Percentiles rank a stretch among this genome's conserved stretches.
Evolutionary conservation across 2,329 filamentous ascomycete species (phyloP).

Genomic region (Simplicillium aogashimaense): DNA sequence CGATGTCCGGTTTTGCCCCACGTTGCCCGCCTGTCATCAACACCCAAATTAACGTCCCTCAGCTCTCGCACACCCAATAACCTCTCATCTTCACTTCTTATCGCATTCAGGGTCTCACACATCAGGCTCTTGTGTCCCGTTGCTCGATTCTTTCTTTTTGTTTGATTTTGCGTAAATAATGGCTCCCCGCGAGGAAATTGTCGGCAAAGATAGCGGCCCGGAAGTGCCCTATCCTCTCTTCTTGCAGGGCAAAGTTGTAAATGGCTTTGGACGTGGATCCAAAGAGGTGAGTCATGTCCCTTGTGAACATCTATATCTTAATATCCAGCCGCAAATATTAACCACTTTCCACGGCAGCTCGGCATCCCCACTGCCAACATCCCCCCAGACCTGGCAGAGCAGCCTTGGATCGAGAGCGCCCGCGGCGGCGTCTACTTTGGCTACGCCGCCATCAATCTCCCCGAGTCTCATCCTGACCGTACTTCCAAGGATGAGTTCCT

Average conservation of each 20-base stretch:
- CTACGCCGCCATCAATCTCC: constrained; percentile 65
- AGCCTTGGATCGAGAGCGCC: constrained; percentile 52
- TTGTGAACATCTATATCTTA: not conserved
- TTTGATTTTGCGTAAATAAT: constrained; percentile 9
- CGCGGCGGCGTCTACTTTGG: constrained; percentile 88
- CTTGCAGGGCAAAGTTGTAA: constrained; percentile 79
- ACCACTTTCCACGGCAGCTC: constrained; percentile 42
- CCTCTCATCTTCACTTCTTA: no score
- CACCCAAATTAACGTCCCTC: no score
- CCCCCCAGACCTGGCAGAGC: constrained; percentile 53
- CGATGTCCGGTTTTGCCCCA: no score
- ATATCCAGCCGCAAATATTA: not conserved
- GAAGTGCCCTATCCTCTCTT: constrained; percentile 70
- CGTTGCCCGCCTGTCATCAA: no score
- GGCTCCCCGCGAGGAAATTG: constrained; percentile 51
- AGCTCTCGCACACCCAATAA: no score
- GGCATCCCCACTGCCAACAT: constrained; percentile 97
- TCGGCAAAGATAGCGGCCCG: constrained; percentile 66
- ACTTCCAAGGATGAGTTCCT: constrained; percentile 12
- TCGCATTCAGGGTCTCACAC: not conserved
- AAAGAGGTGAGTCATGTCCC: constrained; percentile 56
- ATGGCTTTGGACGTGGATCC: constrained; percentile 87
- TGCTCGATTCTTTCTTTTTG: no score
- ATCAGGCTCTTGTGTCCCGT: not conserved
- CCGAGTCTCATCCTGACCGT: constrained; percentile 34